Base-by-base conservation (phyloP, 1,284 basidiomycete genomes). In the Anthracocystis walkeri region DNA sequence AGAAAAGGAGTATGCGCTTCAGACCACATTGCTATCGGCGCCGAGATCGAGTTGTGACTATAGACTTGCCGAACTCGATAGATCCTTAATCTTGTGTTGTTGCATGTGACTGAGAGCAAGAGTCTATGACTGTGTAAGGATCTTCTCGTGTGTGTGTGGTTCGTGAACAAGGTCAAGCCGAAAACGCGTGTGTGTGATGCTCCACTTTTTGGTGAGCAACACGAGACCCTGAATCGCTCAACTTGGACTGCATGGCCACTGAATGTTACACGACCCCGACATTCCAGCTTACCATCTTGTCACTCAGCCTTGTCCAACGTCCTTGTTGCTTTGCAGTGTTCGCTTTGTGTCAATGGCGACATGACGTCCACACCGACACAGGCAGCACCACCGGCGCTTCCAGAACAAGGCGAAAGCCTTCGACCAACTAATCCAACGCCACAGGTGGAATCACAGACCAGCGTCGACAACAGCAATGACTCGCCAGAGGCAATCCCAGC, bases 1-100 rank as follows among this genome's bases (percentile, higher is more conserved):
- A 88, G 90, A 78, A 90, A 89, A 74, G 90, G 90, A 18, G 88
- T 95, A 27, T 92, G 91, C 75, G 92, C 92, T 11, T 94, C 92
- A 79, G 95, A 97, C 85, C 95, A 97, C 83, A 88, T 94, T 65
- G 91, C 92, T 1, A 88, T 97, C 11, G 90, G 89, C 45, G 84
- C 82, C 10, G 81, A 85, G 54, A 65, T 80, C 41, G 63, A 70
- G 33, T 33, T 75, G 48, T 69, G 45, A 54, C 14, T 2, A 33
- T 35, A 48, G 18, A 23, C 12, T 18, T 29, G 45, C 45, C 21
- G 21, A 45, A 45, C 14, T 25, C 21, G 25, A 4, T 14, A 27
- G 44, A 29, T 4, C 29, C 8, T 29, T 4, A 29, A 29, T 8
- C 29, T 29, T 29, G 5, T 29, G 29, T 29, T 29, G 29, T 29